phyloP scores from a whole-genome alignment of 768 basidiomycete species.

The Suillus placidus region DNA sequence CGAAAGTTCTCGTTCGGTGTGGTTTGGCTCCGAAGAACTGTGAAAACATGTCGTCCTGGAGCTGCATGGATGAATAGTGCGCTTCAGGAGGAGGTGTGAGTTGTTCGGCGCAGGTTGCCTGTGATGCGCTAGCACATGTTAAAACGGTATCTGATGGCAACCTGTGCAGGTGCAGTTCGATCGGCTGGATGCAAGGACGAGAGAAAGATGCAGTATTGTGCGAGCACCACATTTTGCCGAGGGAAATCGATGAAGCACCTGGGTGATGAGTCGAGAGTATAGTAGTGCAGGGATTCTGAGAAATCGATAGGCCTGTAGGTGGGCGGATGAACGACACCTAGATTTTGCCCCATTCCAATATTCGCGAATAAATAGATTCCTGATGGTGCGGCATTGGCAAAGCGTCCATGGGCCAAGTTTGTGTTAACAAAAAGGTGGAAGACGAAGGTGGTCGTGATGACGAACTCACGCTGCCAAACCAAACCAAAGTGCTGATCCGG shows the following conservation, averaged over 20 bases:
- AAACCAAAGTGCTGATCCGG: not conserved
- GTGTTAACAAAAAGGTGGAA: constrained; percentile 34
- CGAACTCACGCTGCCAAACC: not conserved
- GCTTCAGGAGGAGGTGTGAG: constrained; percentile 23
- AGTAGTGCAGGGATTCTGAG: not conserved
- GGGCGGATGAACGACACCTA: constrained; percentile 1
- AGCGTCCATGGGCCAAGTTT: constrained; percentile 16
- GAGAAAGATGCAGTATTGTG: constrained; percentile 5
- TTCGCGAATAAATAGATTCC: constrained; percentile 5
- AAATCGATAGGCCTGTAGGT: not conserved
- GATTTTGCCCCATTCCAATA: not conserved
- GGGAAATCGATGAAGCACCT: constrained; percentile 18
- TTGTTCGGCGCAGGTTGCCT: not conserved
- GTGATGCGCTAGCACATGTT: constrained; percentile 16
- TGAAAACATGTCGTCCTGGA: constrained; percentile 31
- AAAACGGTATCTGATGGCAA: constrained; percentile 23
- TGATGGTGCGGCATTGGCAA: constrained; percentile 14
- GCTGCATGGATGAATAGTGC: constrained; percentile 29
- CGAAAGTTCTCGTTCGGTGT: constrained; percentile 27
- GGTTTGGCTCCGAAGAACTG: constrained; percentile 36
- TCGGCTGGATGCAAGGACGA: constrained; percentile 22
- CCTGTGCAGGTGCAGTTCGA: constrained; percentile 26
- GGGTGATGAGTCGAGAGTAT: not conserved
- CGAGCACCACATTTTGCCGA: constrained; percentile 17
- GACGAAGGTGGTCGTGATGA: not conserved